Evolutionary conservation across 352 stramenopile genomes (phyloP).

Genomic region (Peronospora belbahrii): DNA sequence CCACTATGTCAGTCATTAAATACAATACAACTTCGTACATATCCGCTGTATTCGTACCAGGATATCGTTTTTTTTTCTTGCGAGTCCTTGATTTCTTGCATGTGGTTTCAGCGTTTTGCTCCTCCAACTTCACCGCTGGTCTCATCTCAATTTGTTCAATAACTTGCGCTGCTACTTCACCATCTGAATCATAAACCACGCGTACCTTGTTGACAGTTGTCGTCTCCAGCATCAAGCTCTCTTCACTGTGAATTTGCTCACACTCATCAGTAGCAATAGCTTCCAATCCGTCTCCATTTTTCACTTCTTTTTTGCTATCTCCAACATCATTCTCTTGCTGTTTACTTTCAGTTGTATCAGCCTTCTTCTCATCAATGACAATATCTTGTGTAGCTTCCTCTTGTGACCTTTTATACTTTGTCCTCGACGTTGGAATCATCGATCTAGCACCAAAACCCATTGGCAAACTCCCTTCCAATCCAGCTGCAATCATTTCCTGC

Average conservation of each 20-base stretch:
- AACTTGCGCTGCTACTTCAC: slow-evolving; percentile 37
- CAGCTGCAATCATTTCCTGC: slow-evolving; percentile 51
- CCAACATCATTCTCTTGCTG: not conserved
- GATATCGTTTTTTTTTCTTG: slow-evolving; percentile 26
- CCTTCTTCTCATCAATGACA: not conserved
- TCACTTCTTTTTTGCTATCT: not conserved
- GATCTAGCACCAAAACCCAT: slow-evolving; percentile 42
- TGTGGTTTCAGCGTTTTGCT: slow-evolving; percentile 8
- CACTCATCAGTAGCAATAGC: not conserved
- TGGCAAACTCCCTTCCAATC: slow-evolving; percentile 43
- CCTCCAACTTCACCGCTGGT: slow-evolving; percentile 1
- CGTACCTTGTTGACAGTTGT: slow-evolving; percentile 45
- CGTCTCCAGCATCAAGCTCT: slow-evolving; percentile 7
- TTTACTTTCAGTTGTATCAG: not conserved
- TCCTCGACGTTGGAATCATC: slow-evolving; percentile 6
- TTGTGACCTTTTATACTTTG: slow-evolving; percentile 20
- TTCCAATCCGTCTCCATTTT: slow-evolving; percentile 1
- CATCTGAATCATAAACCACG: slow-evolving; percentile 60
- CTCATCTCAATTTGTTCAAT: slow-evolving; percentile 35
- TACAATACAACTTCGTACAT: not conserved
- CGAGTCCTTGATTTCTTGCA: slow-evolving; percentile 11
- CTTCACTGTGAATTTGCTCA: not conserved
- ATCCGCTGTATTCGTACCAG: slow-evolving; percentile 17
- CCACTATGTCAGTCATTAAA: no score
- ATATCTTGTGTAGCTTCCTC: slow-evolving; percentile 1